Base-by-base conservation (phyloP, 1,284 basidiomycete species). In the Cryptococcus hybrid region DNA sequence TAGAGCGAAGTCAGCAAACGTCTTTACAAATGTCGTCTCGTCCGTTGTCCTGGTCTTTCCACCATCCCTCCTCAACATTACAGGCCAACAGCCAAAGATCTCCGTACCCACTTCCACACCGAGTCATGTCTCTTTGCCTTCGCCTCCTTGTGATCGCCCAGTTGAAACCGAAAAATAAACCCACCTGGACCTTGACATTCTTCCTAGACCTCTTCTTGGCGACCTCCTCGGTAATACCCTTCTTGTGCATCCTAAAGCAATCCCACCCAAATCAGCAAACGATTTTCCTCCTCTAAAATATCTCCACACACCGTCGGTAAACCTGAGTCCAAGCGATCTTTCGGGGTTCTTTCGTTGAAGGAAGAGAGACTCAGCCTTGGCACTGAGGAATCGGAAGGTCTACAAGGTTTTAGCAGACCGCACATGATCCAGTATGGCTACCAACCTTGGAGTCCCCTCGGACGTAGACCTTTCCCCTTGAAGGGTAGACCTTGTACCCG, bases 321-420 rank as follows among this genome's bases (percentile, higher is more conserved):
- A 93, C 88, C 75, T 86, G 84, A 60, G 95, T 99, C 96, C 95
- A 99, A 67, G 95, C 90, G 81, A 99, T 93, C 88, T 98, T 98
- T 79, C 95, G 91, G 56, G 95, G 86, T 99, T 99, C 85, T 99
- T 99, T 83, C 95, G 91, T 82, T 99, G 96, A 63, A 92, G 84
- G 89, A 99, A 99, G 69, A 99, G 89, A 62, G 94, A 98, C 72
- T 94, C 86, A 78, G 86, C 89, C 87, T 96, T 96, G 67, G 89
- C 88, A 75, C 80, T 84, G 70, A 87, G 82, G 80, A 94, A 94
- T 78, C 92, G 90, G 88, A 95, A 95, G 76, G 92, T 85, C 91
- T 94, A 50, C 39, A 35, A 13, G 7, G 13, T 18, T 30, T 50
- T 8, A 12, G 12, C 38, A 51, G 36, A 9, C 9, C 45, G 45